phyloP scores from a whole-genome alignment of 352 stramenopile genomes.

The Blastocystis sp. region DNA sequence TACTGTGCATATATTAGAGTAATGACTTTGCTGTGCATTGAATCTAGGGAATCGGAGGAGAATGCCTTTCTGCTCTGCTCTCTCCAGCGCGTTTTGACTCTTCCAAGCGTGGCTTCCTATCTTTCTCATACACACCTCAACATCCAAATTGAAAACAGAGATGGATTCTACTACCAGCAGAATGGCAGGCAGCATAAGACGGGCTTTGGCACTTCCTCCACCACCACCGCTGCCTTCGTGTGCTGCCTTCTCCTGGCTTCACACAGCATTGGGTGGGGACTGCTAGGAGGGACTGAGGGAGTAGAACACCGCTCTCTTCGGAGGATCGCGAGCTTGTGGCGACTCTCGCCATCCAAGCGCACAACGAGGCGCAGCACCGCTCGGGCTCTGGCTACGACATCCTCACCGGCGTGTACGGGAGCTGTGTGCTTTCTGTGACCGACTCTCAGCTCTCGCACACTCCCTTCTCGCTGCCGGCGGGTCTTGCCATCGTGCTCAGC shows the following conservation, averaged over 20 bases:
- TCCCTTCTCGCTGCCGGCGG: neutral
- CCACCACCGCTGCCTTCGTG: neutral
- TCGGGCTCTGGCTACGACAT: conserved; percentile 10
- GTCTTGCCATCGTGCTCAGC: neutral
- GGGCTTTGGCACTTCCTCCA: conserved; percentile 21
- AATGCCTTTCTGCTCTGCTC: conserved; percentile 13
- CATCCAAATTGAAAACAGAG: neutral
- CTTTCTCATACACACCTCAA: neutral
- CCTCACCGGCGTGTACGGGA: conserved; percentile 7
- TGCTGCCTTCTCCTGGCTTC: neutral
- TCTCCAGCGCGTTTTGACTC: neutral
- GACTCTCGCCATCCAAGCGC: neutral
- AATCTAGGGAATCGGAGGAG: conserved; percentile 2
- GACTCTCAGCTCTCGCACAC: neutral
- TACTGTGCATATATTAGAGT: neutral
- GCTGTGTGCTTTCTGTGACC: neutral
- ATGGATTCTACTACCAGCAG: neutral
- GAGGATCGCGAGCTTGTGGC: neutral
- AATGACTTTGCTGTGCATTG: neutral
- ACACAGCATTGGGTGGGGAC: too few species aligned
- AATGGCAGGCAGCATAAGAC: neutral
- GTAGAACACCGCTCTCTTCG: neutral
- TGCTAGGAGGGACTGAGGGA: too few species aligned
- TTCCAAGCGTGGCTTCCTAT: neutral
- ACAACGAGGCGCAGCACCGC: neutral